Conservation (phyloP, 2,329 filamentous ascomycete species). For the Ascochyta rabiei region DNA sequence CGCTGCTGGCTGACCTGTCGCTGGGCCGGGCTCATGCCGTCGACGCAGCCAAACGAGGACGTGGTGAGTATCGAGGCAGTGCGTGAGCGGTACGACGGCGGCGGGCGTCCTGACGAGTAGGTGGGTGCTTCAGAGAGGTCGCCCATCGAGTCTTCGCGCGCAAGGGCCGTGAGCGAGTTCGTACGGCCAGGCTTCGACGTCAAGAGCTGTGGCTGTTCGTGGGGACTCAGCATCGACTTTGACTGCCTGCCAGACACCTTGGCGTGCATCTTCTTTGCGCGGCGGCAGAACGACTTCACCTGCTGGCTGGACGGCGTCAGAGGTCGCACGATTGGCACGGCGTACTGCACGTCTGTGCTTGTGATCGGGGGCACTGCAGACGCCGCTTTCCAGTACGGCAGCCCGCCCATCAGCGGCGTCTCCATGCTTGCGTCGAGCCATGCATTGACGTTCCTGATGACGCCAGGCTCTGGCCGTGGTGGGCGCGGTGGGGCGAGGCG, state of each 20-base stretch:
- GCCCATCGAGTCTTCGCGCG: slow-evolving; percentile 39
- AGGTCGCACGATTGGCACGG: slow-evolving; percentile 32
- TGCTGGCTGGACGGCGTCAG: slow-evolving; percentile 28
- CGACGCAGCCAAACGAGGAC: slow-evolving; percentile 46
- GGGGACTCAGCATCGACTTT: slow-evolving; percentile 29
- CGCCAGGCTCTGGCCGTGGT: slow-evolving; percentile 32
- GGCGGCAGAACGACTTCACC: slow-evolving; percentile 32
- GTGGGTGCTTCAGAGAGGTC: slow-evolving; percentile 43
- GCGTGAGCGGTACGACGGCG: slow-evolving; percentile 44
- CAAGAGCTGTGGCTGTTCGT: slow-evolving; percentile 16
- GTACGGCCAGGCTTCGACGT: no score
- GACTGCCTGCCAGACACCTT: slow-evolving; percentile 40
- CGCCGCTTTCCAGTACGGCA: slow-evolving; percentile 41
- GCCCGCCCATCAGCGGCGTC: slow-evolving; percentile 40
- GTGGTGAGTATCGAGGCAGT: slow-evolving; percentile 38
- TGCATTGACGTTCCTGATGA: slow-evolving; percentile 38
- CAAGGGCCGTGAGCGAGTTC: not conserved
- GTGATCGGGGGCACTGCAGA: slow-evolving; percentile 11
- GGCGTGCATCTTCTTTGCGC: slow-evolving; percentile 37
- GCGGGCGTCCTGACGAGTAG: slow-evolving; percentile 39
- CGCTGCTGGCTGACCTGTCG: slow-evolving; percentile 36
- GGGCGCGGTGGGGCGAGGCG: slow-evolving; percentile 28
- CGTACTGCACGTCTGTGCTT: slow-evolving; percentile 32
- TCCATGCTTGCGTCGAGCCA: slow-evolving; percentile 42
- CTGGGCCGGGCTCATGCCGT: slow-evolving; percentile 38